Base-by-base conservation (phyloP, 2,329 filamentous ascomycete species). In the Kalmusia sp. region DNA sequence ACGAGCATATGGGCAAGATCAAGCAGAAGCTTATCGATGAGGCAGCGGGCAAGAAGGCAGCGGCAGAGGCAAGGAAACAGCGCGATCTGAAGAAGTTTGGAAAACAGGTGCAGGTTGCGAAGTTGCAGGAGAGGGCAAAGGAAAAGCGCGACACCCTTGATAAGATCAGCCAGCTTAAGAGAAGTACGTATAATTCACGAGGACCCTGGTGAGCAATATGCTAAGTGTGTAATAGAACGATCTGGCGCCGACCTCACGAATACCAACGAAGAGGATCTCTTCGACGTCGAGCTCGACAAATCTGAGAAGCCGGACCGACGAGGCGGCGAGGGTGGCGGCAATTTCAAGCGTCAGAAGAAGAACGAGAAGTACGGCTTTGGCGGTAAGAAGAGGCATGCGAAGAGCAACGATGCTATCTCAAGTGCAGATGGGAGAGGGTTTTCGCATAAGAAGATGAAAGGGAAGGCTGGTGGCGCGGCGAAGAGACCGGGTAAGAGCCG, bases 61-160 rank as follows among this genome's bases (percentile, higher is more conserved):
- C 92, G 24, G 87, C 90, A 21, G 95, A 99, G 76, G 95, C 95
- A 6, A 86, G 92, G 73, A 92, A 92, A 79, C 88, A 93, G 80
- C 84, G 95, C 59, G 95, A 99, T 75, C 82, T 98, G 68, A 98
- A 97, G 87, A 99, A 98, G 80, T 99, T 98, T 73, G 95, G 95
- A 74, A 99, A 99, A 81, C 91, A 96, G 76, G 95, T 98, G 48
- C 95, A 99, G 81, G 86, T 96, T 55, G 93, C 93, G 54, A 97
- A 96, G 82, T 79, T 96, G 75, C 93, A 98, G 79, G 93, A 99
- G 84, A 84, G 95, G 43, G 87, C 91, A 45, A 96, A 96, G 83
- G 88, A 88, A 70, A 97, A 97, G 87, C 87, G 87, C 66, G 91
- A 96, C 59, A 96, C 92, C 3, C 80, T 99, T 59, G 95, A 98